phyloP scores from a whole-genome alignment of 257 asterid genomes.

The Linaria vulgaris region DNA sequence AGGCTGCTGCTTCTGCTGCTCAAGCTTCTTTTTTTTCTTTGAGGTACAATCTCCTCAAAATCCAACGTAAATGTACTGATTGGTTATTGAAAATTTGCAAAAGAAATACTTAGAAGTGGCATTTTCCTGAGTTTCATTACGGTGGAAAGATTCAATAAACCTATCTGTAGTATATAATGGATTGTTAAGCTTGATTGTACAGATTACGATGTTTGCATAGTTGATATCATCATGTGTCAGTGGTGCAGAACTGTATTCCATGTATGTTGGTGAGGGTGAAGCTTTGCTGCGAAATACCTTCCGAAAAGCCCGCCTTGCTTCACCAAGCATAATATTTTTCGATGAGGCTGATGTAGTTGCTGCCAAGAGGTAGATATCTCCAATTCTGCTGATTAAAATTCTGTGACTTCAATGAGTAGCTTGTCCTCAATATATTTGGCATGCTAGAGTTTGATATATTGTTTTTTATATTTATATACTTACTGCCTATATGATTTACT shows the following conservation, averaged over 20 bases:
- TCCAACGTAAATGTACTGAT: not conserved
- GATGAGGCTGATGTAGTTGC: constrained; percentile 96
- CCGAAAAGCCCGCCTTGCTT: constrained; percentile 89
- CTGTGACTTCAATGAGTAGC: not conserved
- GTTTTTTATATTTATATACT: not conserved
- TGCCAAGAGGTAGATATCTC: constrained; percentile 60
- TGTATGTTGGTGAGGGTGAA: constrained; percentile 99
- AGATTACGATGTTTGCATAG: constrained; percentile 14
- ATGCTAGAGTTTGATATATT: not conserved
- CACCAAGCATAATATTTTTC: constrained; percentile 94
- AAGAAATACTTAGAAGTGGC: constrained; percentile 3
- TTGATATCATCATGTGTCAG: constrained; percentile 45
- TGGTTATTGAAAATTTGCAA: not conserved
- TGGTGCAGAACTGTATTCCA: constrained; percentile 86
- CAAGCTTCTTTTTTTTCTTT: constrained; percentile 93
- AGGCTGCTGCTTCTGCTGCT: constrained; percentile 95
- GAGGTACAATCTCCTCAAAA: constrained; percentile 48
- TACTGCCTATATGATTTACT: not conserved
- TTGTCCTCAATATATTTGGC: constrained; percentile 1
- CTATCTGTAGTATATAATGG: not conserved
- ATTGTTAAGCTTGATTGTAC: constrained; percentile 20
- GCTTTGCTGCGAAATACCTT: constrained; percentile 84
- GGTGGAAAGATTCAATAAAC: not conserved
- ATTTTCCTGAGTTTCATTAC: not conserved
- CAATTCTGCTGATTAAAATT: not conserved